Evolutionary conservation across 805 yeast genomes (phyloP).

Genomic region (Saturnispora ahearnii): DNA sequence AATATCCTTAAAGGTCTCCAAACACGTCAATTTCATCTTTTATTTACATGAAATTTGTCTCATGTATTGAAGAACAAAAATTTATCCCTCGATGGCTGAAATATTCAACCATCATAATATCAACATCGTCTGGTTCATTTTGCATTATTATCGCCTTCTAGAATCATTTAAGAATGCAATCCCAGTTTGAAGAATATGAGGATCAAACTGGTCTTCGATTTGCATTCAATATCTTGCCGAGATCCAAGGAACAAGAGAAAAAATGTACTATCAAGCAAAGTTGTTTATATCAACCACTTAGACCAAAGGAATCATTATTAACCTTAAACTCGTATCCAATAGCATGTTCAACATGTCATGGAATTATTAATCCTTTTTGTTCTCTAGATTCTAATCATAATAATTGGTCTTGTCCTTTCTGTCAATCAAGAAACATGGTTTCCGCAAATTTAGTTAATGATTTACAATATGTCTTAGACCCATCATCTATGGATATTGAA

Average conservation of each 20-base stretch:
- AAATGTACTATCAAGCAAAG: slow-evolving; percentile 48
- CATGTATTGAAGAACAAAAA: background rate
- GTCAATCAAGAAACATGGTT: slow-evolving; percentile 39
- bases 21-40: background rate
- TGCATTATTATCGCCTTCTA: background rate
- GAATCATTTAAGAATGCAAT: slow-evolving; percentile 7
- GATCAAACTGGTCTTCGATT: slow-evolving; percentile 67
- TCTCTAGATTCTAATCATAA: slow-evolving; percentile 25
- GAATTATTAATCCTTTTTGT: slow-evolving; percentile 46
- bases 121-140: background rate
- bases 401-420: slow-evolving; percentile 50
- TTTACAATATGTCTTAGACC: slow-evolving; percentile 31
- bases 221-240: slow-evolving; percentile 62
- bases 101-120: background rate
- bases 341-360: slow-evolving; percentile 46
- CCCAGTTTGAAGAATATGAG: slow-evolving; percentile 44
- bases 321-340: slow-evolving; percentile 33
- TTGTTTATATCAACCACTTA: slow-evolving; percentile 51
- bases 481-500: slow-evolving; percentile 42
- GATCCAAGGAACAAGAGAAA: slow-evolving; percentile 42
- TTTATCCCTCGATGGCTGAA: background rate
- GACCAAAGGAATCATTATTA: slow-evolving; percentile 34
- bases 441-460: slow-evolving; percentile 18
- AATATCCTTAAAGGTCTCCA: background rate
- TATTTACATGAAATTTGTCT: background rate